Percentiles rank a stretch among this genome's conserved stretches.
Conservation (phyloP, 2,329 filamentous ascomycete genomes). For the Stromatinia cepivora region DNA sequence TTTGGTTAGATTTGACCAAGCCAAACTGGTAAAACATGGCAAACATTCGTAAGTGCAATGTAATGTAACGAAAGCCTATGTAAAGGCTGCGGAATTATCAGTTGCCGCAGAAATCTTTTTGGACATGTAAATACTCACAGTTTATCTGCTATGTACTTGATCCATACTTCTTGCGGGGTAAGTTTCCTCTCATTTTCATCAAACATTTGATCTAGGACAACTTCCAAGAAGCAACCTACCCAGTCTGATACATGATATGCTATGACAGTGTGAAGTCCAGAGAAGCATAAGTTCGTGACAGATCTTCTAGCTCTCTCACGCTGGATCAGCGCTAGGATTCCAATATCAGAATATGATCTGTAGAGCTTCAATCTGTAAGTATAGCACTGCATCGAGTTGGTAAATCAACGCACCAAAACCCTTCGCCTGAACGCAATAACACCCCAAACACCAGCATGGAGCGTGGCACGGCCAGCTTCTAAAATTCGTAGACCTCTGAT, state of each 20-base stretch:
- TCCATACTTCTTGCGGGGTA: slow-evolving; percentile 24
- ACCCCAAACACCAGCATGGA: slow-evolving; percentile 41
- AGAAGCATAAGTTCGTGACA: slow-evolving; percentile 31
- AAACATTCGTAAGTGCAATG: slow-evolving; percentile 39
- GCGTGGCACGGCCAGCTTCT: slow-evolving; percentile 34
- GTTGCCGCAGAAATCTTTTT: neutral
- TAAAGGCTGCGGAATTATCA: slow-evolving; percentile 34
- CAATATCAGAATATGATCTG: slow-evolving; percentile 35
- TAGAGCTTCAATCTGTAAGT: slow-evolving; percentile 36
- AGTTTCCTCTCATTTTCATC: slow-evolving; percentile 30
- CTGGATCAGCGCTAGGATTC: slow-evolving; percentile 35
- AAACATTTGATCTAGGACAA: slow-evolving; percentile 30
- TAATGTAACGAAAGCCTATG: slow-evolving; percentile 32
- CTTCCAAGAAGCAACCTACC: slow-evolving; percentile 31
- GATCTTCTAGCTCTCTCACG: slow-evolving; percentile 32
- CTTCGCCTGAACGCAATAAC: slow-evolving; percentile 39
- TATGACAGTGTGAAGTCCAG: slow-evolving; percentile 38
- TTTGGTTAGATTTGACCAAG: slow-evolving; percentile 29
- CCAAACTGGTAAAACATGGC: slow-evolving; percentile 40
- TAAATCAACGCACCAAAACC: slow-evolving; percentile 34
- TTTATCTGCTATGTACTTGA: slow-evolving; percentile 20
- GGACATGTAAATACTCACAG: slow-evolving; percentile 25
- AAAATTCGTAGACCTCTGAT: slow-evolving; percentile 37
- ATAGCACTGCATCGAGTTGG: neutral
- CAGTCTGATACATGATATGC: slow-evolving; percentile 37